phyloP scores from a whole-genome alignment of 495 filamentous ascomycete species.

The Penicillium steckii region DNA sequence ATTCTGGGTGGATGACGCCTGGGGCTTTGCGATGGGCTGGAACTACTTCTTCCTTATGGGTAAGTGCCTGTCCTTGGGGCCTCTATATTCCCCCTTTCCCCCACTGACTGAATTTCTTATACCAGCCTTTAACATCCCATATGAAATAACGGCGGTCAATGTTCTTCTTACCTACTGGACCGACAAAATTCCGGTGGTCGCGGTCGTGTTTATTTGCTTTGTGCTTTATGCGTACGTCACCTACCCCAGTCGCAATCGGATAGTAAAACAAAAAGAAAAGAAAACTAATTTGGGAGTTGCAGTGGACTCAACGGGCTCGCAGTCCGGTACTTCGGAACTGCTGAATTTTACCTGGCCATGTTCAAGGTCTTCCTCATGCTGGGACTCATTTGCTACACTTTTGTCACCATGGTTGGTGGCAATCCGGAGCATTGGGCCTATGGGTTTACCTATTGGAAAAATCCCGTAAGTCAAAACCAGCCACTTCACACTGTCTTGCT shows the following conservation, averaged over 20 bases:
- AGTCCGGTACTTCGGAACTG: conserved; percentile 66
- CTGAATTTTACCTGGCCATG: conserved; percentile 64
- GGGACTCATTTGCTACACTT: conserved; percentile 42
- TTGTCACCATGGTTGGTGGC: conserved; percentile 65
- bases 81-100: not conserved
- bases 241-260: not conserved
- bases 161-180: conserved; percentile 69
- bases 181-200: conserved; percentile 59
- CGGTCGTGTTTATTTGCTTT: conserved; percentile 45
- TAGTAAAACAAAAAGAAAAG: not conserved
- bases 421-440: conserved; percentile 67
- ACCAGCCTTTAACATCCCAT: conserved; percentile 65
- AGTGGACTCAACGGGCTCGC: conserved; percentile 35
- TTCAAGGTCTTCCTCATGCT: conserved; percentile 70
- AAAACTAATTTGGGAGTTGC: not conserved
- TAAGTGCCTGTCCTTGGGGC: conserved; percentile 7
- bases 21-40: conserved; percentile 57
- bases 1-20: conserved; percentile 69
- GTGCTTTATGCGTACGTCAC: conserved; percentile 28
- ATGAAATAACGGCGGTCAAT: conserved; percentile 68
- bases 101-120: conserved; percentile 1
- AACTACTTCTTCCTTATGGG: conserved; percentile 57
- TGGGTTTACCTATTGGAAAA: conserved; percentile 62
- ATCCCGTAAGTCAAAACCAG: conserved; percentile 16
- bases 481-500: not conserved